These are phyloP conservation scores for Agastache rugosa DNA, from an alignment of 257 asterid genomes.

Conservation along the genomic window DNA sequence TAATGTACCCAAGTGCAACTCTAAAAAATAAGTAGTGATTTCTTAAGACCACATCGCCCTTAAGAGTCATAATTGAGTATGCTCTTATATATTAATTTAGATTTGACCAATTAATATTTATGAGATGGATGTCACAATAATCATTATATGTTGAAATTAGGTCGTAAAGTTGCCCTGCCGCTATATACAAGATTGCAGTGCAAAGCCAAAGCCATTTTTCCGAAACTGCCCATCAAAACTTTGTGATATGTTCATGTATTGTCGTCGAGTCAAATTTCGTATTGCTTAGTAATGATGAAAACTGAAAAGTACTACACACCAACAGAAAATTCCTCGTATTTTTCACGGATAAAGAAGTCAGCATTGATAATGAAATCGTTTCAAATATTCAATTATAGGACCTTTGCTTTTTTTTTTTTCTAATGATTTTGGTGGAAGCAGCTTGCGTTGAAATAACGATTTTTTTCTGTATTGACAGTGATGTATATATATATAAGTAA, in stretches of 20 bases:
- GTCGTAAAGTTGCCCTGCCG: constrained; percentile 13
- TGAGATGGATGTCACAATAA: neutral
- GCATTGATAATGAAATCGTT: neutral
- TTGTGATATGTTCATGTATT: neutral
- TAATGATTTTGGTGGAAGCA: neutral
- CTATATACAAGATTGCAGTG: constrained; percentile 13
- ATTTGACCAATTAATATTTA: neutral
- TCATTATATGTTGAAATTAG: constrained; percentile 40
- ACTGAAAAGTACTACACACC: neutral
- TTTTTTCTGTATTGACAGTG: too few relatives aligned
- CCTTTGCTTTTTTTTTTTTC: neutral
- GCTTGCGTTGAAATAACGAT: too few relatives aligned
- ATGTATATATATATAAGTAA: too few relatives aligned
- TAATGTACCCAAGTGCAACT: too few relatives aligned
- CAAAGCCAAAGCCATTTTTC: neutral
- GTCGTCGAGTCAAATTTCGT: neutral
- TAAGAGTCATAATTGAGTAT: too few relatives aligned
- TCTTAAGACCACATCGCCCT: too few relatives aligned
- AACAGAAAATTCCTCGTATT: neutral
- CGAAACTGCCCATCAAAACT: neutral
- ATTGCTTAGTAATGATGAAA: neutral
- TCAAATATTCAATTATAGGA: neutral
- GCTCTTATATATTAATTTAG: neutral
- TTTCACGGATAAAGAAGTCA: neutral
- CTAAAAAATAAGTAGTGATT: too few relatives aligned